Conservation (phyloP, 331 rosid genomes). For the Erythrophleum ivorense region DNA sequence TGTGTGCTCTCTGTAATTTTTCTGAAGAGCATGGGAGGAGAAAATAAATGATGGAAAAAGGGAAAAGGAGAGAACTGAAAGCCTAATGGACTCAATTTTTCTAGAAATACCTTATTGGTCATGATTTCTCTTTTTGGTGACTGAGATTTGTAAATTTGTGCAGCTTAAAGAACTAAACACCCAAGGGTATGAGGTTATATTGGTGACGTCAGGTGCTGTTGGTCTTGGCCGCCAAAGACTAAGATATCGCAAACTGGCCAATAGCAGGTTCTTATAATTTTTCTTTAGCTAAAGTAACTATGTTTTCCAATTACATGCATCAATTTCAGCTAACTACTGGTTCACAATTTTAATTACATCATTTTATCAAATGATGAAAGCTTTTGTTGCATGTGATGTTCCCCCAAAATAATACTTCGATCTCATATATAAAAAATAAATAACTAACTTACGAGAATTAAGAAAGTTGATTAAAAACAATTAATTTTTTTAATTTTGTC, state of each 20-base stretch:
- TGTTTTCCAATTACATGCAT: not conserved
- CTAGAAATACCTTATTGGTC: not conserved
- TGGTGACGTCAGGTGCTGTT: conserved; percentile 97
- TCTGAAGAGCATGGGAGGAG: not conserved
- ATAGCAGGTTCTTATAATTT: conserved; percentile 72
- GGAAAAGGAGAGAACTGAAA: not conserved
- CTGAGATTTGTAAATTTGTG: conserved; percentile 30
- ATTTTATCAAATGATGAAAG: not conserved
- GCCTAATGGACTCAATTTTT: not conserved
- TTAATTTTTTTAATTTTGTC: too few species aligned
- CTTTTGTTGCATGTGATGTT: not conserved
- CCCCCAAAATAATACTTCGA: not conserved
- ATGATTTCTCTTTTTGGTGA: conserved; percentile 22
- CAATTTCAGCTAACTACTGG: conserved; percentile 1
- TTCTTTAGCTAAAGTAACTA: not conserved
- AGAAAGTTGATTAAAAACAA: too few species aligned
- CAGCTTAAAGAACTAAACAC: conserved; percentile 84
- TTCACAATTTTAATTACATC: conserved; percentile 5
- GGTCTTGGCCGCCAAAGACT: conserved; percentile 95
- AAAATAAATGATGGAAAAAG: not conserved
- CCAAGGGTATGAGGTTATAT: conserved; percentile 83
- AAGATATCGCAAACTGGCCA: conserved; percentile 82
- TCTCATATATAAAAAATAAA: too few species aligned
- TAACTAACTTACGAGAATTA: too few species aligned
- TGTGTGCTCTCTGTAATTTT: not conserved